phyloP scores from a whole-genome alignment of 352 stramenopile species.

The Globisporangium spiculum region DNA sequence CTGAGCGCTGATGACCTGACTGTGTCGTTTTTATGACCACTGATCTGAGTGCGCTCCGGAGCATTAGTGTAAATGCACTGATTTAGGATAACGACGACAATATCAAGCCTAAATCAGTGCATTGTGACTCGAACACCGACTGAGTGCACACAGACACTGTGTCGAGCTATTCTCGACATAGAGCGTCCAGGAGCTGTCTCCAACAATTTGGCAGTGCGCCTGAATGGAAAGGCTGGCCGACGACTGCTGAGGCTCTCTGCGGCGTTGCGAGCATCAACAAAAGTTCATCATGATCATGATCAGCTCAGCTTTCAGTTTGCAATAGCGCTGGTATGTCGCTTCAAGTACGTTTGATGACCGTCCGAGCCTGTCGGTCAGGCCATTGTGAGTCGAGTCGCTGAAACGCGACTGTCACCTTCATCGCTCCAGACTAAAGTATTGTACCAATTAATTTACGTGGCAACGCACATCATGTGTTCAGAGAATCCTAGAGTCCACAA shows the following conservation, averaged over 20 bases:
- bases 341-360: not conserved
- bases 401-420: not conserved
- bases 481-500: not conserved
- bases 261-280: not conserved
- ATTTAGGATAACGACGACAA: not conserved
- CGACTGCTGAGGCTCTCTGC: not conserved
- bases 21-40: too few species aligned
- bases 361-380: not conserved
- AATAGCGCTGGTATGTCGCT: not conserved
- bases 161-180: not conserved
- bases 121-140: not conserved
- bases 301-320: not conserved
- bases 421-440: not conserved
- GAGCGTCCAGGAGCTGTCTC: not conserved
- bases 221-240: not conserved
- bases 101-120: not conserved
- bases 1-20: too few species aligned
- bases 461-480: not conserved
- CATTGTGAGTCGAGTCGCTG: not conserved
- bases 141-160: not conserved
- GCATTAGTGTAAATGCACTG: too few species aligned
- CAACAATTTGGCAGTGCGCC: not conserved
- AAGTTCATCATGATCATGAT: not conserved
- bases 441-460: not conserved
- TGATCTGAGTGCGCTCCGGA: too few species aligned